These are phyloP conservation scores for Claviceps capensis DNA, from an alignment of 2,329 filamentous ascomycete genomes.

Conservation along the genomic window DNA sequence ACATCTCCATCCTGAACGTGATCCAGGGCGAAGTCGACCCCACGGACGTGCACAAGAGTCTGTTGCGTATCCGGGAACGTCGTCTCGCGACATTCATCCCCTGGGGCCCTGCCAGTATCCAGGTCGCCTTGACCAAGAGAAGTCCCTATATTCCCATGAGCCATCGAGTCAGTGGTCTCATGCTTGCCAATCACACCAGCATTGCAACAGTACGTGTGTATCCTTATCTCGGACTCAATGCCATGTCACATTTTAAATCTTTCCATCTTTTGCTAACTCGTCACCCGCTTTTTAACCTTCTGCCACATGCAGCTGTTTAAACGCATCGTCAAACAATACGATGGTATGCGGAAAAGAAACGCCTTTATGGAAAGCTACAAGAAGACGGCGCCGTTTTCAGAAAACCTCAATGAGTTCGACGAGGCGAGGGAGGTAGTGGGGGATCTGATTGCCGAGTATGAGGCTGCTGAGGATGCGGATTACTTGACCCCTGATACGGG, in stretches of 20 bases:
- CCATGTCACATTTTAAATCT: background rate
- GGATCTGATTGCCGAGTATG: slow-evolving; percentile 87
- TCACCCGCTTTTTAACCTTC: background rate
- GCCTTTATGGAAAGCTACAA: slow-evolving; percentile 95
- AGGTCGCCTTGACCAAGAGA: slow-evolving; percentile 91
- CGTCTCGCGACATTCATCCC: slow-evolving; percentile 93
- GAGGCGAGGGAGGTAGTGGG: slow-evolving; percentile 84
- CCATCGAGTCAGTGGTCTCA: slow-evolving; percentile 87
- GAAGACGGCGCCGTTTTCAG: slow-evolving; percentile 83
- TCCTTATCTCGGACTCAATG: background rate
- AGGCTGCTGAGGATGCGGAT: slow-evolving; percentile 81
- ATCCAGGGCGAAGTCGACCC: slow-evolving; percentile 98
- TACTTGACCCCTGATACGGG: slow-evolving; percentile 67
- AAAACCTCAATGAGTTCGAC: slow-evolving; percentile 89
- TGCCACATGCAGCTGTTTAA: slow-evolving; percentile 57
- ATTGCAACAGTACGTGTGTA: slow-evolving; percentile 59
- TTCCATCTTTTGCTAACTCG: background rate
- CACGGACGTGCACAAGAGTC: slow-evolving; percentile 95
- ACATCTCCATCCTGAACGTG: slow-evolving; percentile 97
- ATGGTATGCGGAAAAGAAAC: slow-evolving; percentile 87
- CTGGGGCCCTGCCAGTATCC: slow-evolving; percentile 95
- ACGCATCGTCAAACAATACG: slow-evolving; percentile 82
- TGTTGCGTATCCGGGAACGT: slow-evolving; percentile 88
- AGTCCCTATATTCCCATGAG: slow-evolving; percentile 92
- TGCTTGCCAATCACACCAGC: slow-evolving; percentile 96